A percentile compares a stretch with the other conserved stretches of the same genome.
Conservation (phyloP, 2,329 filamentous ascomycete genomes). For the Cladobotryum mycophilum region DNA sequence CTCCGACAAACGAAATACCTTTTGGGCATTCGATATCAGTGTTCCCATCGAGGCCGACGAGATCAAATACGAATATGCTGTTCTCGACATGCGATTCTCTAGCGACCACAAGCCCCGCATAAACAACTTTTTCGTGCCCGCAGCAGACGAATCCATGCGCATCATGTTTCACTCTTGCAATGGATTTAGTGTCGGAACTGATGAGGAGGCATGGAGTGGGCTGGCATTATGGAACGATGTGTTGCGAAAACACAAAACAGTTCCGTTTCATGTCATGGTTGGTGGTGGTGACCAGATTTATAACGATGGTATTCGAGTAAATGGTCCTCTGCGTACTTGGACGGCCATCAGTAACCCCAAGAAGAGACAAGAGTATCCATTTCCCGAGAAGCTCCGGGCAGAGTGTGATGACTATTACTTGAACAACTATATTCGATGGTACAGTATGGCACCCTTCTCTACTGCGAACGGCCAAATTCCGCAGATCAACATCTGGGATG, state of each 20-base stretch:
- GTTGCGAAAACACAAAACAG: slow-evolving; percentile 67
- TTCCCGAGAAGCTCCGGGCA: slow-evolving; percentile 70
- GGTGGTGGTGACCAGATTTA: slow-evolving; percentile 96
- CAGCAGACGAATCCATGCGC: slow-evolving; percentile 80
- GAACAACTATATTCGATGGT: slow-evolving; percentile 82
- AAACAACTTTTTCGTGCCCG: slow-evolving; percentile 82
- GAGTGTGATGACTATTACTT: slow-evolving; percentile 89
- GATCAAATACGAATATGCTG: slow-evolving; percentile 70
- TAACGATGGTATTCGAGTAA: slow-evolving; percentile 84
- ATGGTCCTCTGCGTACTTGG: slow-evolving; percentile 77
- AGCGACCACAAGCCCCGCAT: slow-evolving; percentile 48
- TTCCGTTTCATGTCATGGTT: slow-evolving; percentile 91
- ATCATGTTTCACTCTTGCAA: slow-evolving; percentile 99
- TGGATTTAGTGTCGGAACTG: slow-evolving; percentile 84
- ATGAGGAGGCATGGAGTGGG: slow-evolving; percentile 80
- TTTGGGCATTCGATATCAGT: slow-evolving; percentile 84
- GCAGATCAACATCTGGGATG: slow-evolving; percentile 97
- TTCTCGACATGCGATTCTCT: slow-evolving; percentile 59
- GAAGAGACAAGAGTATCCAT: slow-evolving; percentile 72
- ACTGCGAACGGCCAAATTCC: slow-evolving; percentile 85
- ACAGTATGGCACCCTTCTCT: slow-evolving; percentile 76
- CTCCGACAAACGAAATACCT: slow-evolving; percentile 66
- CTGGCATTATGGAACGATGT: slow-evolving; percentile 96
- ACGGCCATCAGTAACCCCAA: slow-evolving; percentile 75
- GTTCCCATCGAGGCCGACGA: slow-evolving; percentile 68